Percentiles rank a stretch among this genome's conserved stretches.
phyloP scores from a whole-genome alignment of 257 asterid species.

The Verbascum thapsus region DNA sequence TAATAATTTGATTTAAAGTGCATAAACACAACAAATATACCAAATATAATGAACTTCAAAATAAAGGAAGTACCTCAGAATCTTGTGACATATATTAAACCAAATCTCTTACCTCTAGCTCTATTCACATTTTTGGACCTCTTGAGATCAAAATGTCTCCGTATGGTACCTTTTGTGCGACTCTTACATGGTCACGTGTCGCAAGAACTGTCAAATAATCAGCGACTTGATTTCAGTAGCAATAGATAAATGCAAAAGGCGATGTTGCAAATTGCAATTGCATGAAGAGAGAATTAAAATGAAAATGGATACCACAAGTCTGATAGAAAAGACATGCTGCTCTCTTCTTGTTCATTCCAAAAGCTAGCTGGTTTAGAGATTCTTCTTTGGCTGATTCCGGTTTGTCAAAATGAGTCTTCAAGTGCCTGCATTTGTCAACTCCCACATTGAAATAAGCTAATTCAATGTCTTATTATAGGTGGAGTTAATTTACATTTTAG shows the following conservation, averaged over 20 bases:
- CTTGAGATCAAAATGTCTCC: conserved; percentile 80
- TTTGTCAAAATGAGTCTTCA: conserved; percentile 85
- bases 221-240: conserved; percentile 12
- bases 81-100: conserved; percentile 24
- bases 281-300: conserved; percentile 7
- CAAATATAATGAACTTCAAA: not conserved
- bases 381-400: conserved; percentile 65
- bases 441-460: not conserved
- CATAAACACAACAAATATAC: conserved; percentile 13
- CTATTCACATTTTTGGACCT: conserved; percentile 72
- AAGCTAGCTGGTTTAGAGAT: conserved; percentile 67
- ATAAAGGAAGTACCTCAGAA: conserved; percentile 5
- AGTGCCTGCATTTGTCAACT: conserved; percentile 58
- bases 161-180: conserved; percentile 64
- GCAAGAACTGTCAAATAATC: conserved; percentile 69
- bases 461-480: no score
- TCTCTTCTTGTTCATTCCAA: conserved; percentile 69
- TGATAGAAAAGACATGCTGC: conserved; percentile 90
- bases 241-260: not conserved
- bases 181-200: conserved; percentile 56
- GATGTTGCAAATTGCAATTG: not conserved
- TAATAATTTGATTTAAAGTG: no score
- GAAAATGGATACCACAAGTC: conserved; percentile 61
- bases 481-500: no score
- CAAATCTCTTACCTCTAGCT: conserved; percentile 9